Evolutionary conservation across 345 rosid species (phyloP), one percentile per base, ranked within the genome.

Genomic region (Linum trigynum): DNA sequence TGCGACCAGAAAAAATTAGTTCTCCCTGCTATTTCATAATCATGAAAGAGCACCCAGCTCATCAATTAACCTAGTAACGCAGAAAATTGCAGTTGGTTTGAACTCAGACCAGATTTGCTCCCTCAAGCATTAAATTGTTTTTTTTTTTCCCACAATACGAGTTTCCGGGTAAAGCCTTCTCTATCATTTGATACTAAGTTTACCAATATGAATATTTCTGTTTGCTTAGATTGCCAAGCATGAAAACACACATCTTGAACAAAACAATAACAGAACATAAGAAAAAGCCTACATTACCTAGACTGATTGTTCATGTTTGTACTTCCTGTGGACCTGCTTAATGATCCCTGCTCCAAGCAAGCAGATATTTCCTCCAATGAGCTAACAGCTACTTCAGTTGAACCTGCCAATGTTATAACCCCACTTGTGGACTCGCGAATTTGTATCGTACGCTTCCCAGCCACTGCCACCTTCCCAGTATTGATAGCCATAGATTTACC

Each of bases 231-330:
- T 23, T 23, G 32, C 32, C 32, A 23, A 23, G 32, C 1, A 23
- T 23, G 32, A 23, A 23, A 23, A 23, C 32, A 23, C 32, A 23
- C 32, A 23, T 23, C 32, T 23, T 23, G 32, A 23, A 23, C 32
- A 23, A 23, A 35, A 5, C 23, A 32, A 45, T 45, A 45, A 1
- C 51, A 5, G 2, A 45, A 59, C 14, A 23, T 23, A 23, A 23
- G 62, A 59, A 14, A 59, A 2, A 59, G 23, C 38, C 41, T 23
- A 23, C 32, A 23, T 23, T 23, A 90, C 99, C 99, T 94, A 8
- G 99, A 94, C 69, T 91, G 99, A 70, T 90, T 94, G 70, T 94
- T 91, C 99, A 94, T 94, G 57, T 91, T 91, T 7, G 99, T 94
- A 68, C 99, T 94, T 15, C 81, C 99, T 62, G 99, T 94, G 32